Evolutionary conservation across 2,329 filamentous ascomycete genomes (phyloP).

Genomic region (Septoria petroselini): DNA sequence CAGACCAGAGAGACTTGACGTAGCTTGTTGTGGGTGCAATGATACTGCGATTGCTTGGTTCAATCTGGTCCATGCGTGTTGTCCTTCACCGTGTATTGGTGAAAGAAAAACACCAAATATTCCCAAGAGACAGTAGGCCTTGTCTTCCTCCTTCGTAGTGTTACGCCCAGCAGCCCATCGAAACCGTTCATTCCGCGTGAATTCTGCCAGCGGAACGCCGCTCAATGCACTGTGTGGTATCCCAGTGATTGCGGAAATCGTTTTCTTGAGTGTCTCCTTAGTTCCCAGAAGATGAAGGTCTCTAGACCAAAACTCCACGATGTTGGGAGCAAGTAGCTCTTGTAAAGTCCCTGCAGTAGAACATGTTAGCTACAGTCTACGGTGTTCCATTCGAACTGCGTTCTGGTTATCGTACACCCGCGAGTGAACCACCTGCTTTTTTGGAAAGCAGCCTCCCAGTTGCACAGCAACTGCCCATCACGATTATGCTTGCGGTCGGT

Average conservation of each 20-base stretch:
- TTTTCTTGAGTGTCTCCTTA: not conserved
- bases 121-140: slow-evolving; percentile 47
- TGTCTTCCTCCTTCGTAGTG: slow-evolving; percentile 38
- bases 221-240: not conserved
- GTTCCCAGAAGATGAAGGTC: not conserved
- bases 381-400: too few species aligned
- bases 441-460: too few species aligned
- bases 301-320: not conserved
- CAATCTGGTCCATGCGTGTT: not conserved
- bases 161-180: not conserved
- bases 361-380: too few species aligned
- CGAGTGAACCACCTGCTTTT: too few species aligned
- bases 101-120: slow-evolving; percentile 47
- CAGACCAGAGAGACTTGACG: too few species aligned
- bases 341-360: too few species aligned
- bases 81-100: slow-evolving; percentile 42
- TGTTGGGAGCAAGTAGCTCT: not conserved
- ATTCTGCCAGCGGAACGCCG: too few species aligned
- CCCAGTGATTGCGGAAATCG: not conserved
- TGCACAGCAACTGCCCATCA: too few species aligned
- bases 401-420: too few species aligned
- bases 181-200: not conserved
- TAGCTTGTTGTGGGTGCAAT: too few species aligned
- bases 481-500: too few species aligned
- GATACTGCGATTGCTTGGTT: not conserved